Percentiles rank a stretch among this genome's conserved stretches.
phyloP scores from a whole-genome alignment of 192 early-diverging fungal species.

The Backusella mclennaniae region DNA sequence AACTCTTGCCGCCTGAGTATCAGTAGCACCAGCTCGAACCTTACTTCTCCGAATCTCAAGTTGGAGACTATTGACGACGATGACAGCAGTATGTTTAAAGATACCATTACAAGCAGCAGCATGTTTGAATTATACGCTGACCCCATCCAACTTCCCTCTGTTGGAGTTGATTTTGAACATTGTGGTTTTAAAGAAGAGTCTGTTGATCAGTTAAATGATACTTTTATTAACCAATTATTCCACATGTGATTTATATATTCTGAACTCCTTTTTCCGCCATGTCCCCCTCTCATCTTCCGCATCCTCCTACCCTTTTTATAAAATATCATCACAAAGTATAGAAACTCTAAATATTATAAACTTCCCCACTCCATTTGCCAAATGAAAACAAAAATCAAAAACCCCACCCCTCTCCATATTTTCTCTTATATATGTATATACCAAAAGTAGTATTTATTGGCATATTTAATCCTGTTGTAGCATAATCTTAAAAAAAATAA shows the following conservation, averaged over 20 bases:
- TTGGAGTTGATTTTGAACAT: slow-evolving; percentile 16
- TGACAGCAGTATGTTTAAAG: not conserved
- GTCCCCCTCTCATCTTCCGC: not conserved
- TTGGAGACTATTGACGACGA: not conserved
- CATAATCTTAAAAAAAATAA: not conserved
- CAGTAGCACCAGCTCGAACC: not conserved
- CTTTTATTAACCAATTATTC: slow-evolving; percentile 14
- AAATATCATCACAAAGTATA: not conserved
- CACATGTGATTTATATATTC: slow-evolving; percentile 8
- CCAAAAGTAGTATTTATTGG: slow-evolving; percentile 2
- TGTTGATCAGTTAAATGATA: slow-evolving; percentile 3
- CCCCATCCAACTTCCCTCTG: slow-evolving; percentile 4
- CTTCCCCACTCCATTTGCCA: not conserved
- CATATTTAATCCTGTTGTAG: slow-evolving; percentile 1
- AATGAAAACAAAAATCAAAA: not conserved
- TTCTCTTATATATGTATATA: slow-evolving; percentile 1
- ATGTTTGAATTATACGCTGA: slow-evolving; percentile 11
- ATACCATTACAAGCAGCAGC: not conserved
- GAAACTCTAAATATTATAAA: not conserved
- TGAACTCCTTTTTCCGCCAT: not conserved
- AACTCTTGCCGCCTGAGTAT: not conserved
- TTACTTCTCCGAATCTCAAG: not conserved
- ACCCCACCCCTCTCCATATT: not conserved
- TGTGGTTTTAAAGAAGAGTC: slow-evolving; percentile 12
- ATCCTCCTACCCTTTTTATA: not conserved